These are phyloP conservation scores for Colletotrichum eleusines DNA, from an alignment of 2,329 filamentous ascomycete species.

Conservation along the genomic window DNA sequence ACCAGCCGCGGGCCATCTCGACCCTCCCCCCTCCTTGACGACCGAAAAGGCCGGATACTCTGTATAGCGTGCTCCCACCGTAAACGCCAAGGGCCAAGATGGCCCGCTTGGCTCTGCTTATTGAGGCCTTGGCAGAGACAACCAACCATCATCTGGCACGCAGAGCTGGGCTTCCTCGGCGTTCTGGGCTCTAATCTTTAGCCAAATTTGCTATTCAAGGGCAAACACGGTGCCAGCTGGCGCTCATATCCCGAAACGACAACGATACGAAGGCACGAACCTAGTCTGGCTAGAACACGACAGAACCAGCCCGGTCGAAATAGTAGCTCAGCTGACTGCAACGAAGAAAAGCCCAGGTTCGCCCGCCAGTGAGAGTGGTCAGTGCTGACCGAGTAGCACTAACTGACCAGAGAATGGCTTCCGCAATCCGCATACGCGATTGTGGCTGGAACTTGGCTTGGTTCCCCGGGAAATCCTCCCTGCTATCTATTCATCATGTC, in stretches of 20 bases:
- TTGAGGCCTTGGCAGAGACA: constrained; percentile 17
- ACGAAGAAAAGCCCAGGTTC: constrained; percentile 18
- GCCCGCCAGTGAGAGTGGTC: background rate
- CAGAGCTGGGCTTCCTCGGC: constrained; percentile 34
- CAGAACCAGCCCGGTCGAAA: constrained; percentile 18
- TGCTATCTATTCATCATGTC: background rate
- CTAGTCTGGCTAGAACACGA: constrained; percentile 6
- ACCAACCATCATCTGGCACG: constrained; percentile 37
- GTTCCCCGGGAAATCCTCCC: constrained; percentile 14
- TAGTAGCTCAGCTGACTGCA: constrained; percentile 11
- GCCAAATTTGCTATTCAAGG: constrained; percentile 28
- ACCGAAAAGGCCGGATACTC: background rate
- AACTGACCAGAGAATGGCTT: constrained; percentile 20
- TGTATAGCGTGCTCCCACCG: constrained; percentile 13
- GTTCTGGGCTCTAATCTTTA: constrained; percentile 42
- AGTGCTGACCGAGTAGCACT: background rate
- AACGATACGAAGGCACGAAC: constrained; percentile 14
- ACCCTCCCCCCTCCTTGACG: background rate
- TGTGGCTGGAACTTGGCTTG: constrained; percentile 13
- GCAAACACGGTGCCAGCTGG: constrained; percentile 25
- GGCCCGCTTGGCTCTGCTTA: constrained; percentile 11
- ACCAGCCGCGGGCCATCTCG: background rate
- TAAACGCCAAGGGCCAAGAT: constrained; percentile 34
- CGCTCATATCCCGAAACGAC: constrained; percentile 2
- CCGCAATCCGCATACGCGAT: constrained; percentile 1